Evolutionary conservation across 2,329 filamentous ascomycete genomes (phyloP).

Genomic region (Pseudopyricularia cyperi): DNA sequence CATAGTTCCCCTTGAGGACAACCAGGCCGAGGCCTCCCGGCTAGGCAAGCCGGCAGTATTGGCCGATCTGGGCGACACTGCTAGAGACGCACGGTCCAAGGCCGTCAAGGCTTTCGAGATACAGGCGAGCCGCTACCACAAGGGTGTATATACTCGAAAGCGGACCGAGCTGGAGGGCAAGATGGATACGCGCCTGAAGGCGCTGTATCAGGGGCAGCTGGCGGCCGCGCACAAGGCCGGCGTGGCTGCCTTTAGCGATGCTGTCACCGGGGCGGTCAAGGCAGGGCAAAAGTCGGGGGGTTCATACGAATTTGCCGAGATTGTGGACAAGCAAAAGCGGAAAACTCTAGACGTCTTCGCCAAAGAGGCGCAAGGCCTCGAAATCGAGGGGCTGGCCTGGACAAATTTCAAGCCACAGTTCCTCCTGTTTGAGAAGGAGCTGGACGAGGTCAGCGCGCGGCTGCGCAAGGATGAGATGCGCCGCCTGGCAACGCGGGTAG

Average conservation of each 20-base stretch:
- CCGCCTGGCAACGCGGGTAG: conserved; percentile 75
- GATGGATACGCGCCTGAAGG: conserved; percentile 77
- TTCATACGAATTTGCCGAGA: conserved; percentile 88
- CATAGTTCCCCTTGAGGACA: conserved; percentile 75
- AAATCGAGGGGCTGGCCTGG: conserved; percentile 74
- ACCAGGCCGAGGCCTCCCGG: conserved; percentile 62
- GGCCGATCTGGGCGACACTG: conserved; percentile 58
- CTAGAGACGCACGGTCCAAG: conserved; percentile 58
- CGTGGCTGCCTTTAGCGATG: conserved; percentile 71
- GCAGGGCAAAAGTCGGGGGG: conserved; percentile 83
- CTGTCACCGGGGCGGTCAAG: conserved; percentile 79
- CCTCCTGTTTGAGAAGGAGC: conserved; percentile 72
- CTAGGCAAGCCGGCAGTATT: conserved; percentile 64
- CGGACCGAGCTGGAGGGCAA: conserved; percentile 73
- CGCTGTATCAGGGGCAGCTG: conserved; percentile 79
- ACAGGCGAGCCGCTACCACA: conserved; percentile 90
- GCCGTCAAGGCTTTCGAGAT: conserved; percentile 76
- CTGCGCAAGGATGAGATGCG: conserved; percentile 94
- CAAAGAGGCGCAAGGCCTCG: conserved; percentile 57
- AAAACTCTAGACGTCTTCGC: conserved; percentile 65
- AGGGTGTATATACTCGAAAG: conserved; percentile 84
- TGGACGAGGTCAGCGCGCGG: conserved; percentile 75
- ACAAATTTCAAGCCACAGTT: conserved; percentile 75
- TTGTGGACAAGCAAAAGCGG: conserved; percentile 72
- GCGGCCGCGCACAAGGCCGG: conserved; percentile 80